phyloP scores from a whole-genome alignment of 2,329 filamentous ascomycete genomes.

The Curvularia lunata region DNA sequence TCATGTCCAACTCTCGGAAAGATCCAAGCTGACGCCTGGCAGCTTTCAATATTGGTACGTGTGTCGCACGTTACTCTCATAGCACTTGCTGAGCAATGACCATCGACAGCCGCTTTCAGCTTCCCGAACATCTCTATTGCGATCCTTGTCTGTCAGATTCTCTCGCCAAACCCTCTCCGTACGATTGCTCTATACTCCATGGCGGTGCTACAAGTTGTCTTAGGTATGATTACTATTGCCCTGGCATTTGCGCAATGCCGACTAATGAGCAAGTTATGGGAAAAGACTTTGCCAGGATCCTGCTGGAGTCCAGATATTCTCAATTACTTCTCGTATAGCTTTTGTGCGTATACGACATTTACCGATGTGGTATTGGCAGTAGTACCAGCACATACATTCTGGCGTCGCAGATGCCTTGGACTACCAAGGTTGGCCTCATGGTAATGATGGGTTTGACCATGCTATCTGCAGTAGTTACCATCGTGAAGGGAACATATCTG shows the following conservation, averaged over 20 bases:
- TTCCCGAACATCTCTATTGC: neutral
- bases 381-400: constrained; percentile 12
- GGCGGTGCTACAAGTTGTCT: neutral
- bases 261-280: constrained; percentile 12
- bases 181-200: neutral
- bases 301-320: constrained; percentile 17
- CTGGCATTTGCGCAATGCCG: constrained; percentile 17
- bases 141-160: neutral
- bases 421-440: constrained; percentile 14
- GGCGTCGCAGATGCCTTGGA: constrained; percentile 13
- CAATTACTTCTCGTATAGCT: constrained; percentile 18
- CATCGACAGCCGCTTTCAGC: neutral
- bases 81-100: neutral
- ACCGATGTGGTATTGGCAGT: constrained; percentile 15
- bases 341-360: constrained; percentile 17
- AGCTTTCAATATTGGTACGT: constrained; percentile 1
- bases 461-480: constrained; percentile 16
- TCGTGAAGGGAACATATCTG: constrained; percentile 15
- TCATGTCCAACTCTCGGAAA: neutral
- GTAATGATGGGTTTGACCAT: constrained; percentile 17
- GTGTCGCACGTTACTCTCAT: neutral
- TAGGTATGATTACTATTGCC: constrained; percentile 11
- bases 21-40: neutral
- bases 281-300: constrained; percentile 10
- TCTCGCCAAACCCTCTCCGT: neutral